Conservation (phyloP, 2,329 filamentous ascomycete species). For the Apiospora phragmitis region DNA sequence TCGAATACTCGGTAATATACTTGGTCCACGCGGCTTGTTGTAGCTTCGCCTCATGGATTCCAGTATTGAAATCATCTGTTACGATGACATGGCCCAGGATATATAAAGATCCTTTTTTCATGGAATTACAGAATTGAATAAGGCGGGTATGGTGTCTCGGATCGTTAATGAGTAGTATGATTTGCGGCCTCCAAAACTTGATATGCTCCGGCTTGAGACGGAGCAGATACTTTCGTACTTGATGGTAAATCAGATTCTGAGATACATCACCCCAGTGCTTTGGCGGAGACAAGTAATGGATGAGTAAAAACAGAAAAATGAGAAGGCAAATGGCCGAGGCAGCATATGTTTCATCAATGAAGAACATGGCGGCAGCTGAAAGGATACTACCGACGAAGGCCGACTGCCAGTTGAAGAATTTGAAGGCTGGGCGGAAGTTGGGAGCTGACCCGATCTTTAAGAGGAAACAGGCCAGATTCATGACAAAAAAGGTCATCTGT, state of each 20-base stretch:
- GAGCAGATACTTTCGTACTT: slow-evolving; percentile 84
- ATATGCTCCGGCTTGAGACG: slow-evolving; percentile 85
- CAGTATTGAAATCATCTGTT: slow-evolving; percentile 75
- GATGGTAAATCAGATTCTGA: slow-evolving; percentile 82
- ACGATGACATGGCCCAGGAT: slow-evolving; percentile 88
- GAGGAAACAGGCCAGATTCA: slow-evolving; percentile 83
- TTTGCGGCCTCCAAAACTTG: slow-evolving; percentile 91
- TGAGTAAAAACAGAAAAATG: slow-evolving; percentile 76
- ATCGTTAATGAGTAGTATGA: slow-evolving; percentile 80
- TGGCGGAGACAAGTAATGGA: slow-evolving; percentile 82
- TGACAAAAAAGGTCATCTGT: slow-evolving; percentile 85
- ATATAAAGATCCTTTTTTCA: slow-evolving; percentile 86
- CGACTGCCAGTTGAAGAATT: slow-evolving; percentile 86
- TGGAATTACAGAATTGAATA: slow-evolving; percentile 87
- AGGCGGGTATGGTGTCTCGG: slow-evolving; percentile 79
- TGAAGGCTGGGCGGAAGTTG: slow-evolving; percentile 85
- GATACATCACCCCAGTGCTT: slow-evolving; percentile 91
- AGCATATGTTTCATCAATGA: slow-evolving; percentile 81
- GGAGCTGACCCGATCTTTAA: slow-evolving; percentile 85
- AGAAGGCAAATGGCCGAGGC: slow-evolving; percentile 72
- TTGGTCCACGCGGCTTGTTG: slow-evolving; percentile 84
- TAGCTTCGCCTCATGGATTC: slow-evolving; percentile 77
- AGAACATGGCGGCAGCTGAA: slow-evolving; percentile 83
- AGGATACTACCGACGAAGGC: slow-evolving; percentile 73
- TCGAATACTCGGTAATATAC: slow-evolving; percentile 78